Percentiles rank a stretch among this genome's conserved stretches.
Evolutionary conservation across 2,329 filamentous ascomycete genomes (phyloP).

Genomic region (Didymellaceae sp.): DNA sequence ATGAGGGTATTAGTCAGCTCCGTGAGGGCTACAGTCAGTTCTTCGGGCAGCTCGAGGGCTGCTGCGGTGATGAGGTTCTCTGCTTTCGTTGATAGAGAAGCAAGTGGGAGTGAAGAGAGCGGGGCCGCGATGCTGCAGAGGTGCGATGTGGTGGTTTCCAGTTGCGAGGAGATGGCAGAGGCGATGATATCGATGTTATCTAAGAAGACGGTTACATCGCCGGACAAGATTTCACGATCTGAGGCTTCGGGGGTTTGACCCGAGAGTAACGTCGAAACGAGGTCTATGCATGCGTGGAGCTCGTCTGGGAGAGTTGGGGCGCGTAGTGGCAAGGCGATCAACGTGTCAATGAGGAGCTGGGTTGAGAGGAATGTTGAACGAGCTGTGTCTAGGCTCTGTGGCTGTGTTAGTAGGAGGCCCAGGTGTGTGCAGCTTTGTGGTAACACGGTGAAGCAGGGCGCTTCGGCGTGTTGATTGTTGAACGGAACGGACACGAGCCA

Average conservation of each 20-base stretch:
- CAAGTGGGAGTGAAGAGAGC: slow-evolving; percentile 14
- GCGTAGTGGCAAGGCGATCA: slow-evolving; percentile 45
- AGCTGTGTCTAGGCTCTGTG: slow-evolving; percentile 47
- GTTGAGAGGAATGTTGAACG: slow-evolving; percentile 42
- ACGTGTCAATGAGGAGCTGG: slow-evolving; percentile 43
- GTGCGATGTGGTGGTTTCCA: slow-evolving; percentile 36
- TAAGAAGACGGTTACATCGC: slow-evolving; percentile 51
- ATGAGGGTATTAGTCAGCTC: slow-evolving; percentile 44
- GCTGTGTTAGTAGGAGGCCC: slow-evolving; percentile 6
- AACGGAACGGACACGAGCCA: no score
- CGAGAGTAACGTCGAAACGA: slow-evolving; percentile 50
- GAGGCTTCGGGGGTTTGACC: slow-evolving; percentile 40
- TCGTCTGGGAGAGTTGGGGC: slow-evolving; percentile 50
- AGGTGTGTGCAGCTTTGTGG: no score
- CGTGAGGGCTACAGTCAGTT: slow-evolving; percentile 39
- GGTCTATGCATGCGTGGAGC: slow-evolving; percentile 52
- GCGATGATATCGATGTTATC: slow-evolving; percentile 48
- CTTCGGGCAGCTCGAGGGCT: slow-evolving; percentile 23
- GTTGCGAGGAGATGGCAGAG: slow-evolving; percentile 42
- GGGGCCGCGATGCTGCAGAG: slow-evolving; percentile 46
- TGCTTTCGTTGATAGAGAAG: slow-evolving; percentile 20
- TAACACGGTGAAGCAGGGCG: no score
- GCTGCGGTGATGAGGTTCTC: slow-evolving; percentile 19
- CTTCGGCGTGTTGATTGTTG: no score
- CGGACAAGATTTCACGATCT: slow-evolving; percentile 49